Evolutionary conservation across 306 rosid genomes (phyloP), one percentile per base, ranked within the genome.

Genomic region (Glycine tomentella): DNA sequence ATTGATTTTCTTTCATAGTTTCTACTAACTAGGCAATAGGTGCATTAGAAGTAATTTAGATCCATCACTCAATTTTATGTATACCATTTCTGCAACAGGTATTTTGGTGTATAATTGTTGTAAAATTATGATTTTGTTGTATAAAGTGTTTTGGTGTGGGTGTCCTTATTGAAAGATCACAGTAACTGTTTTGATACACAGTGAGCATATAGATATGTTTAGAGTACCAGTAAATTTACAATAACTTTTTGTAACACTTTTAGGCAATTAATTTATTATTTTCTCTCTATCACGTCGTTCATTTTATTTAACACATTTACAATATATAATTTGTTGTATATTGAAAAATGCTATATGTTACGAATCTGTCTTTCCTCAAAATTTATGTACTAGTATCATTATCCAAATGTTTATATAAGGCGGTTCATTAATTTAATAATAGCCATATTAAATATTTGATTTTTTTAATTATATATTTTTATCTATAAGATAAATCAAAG

Each of bases 101-200:
- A 15, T 31, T 48, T 8, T 64, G 63, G 49, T 64, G 20, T 64
- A 38, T 58, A 31, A 12, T 48, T 48, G 58, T 72, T 64, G 80
- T 65, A 44, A 80, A 80, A 11, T 49, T 34, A 66, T 70, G 69
- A 77, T 80, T 69, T 65, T 66, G 48, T 45, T 45, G 68, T 50
- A 50, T 76, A 80, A 25, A 65, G 34, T 55, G 53, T 56, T 25
- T 74, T 52, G 13, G 14, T 62, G 51, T 55, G 61, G 9, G 9
- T 62, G 5, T 15, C 31, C 9, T 4, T 61, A 42, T 58, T 58
- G 38, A 61, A 61, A 61, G 15, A 31, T 25, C 7, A 61, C 8
- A 31, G 42, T 61, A 9, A 53, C 34, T 17, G 34, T 57, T 12
- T 25, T 25, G 31, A 25, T 25, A 25, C 31, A 25, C 31, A 25